Base-by-base conservation (phyloP, 208 protist genomes). In the Herpetomonas samuelpessoai region DNA sequence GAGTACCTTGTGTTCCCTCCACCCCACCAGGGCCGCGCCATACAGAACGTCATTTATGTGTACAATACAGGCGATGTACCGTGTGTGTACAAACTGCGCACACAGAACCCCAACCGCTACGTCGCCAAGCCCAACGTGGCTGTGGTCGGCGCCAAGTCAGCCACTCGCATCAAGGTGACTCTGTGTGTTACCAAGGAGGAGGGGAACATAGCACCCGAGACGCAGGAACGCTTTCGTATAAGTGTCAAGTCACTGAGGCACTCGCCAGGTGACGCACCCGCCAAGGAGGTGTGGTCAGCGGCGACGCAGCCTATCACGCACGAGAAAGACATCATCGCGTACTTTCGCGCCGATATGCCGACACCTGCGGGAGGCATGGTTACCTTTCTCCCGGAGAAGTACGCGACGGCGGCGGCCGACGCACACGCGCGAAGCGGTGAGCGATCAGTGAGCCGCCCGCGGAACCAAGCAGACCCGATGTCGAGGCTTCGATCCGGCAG, bases 81-180 rank as follows among this genome's bases (percentile, higher is more conserved):
- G 21, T 84, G 79, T 50, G 68, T 89, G 2, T 92, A 80, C 57
- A 92, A 92, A 58, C 65, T 92, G 47, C 73, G 71, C 31, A 72
- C 71, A 38, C 71, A 78, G 45, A 80, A 81, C 56, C 86, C 86
- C 4, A 55, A 72, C 52, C 74, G 79, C 7, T 92, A 87, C 69
- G 71, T 85, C n/a, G 83, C 70, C 12, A 83, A 81, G 67, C 86
- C 81, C 30, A 79, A 76, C 57, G 71, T 75, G 14, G 81, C 77
- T 16, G 53, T 83, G 1, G 54, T 89, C 30, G 64, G 68, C 1
- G 68, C 86, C 0, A 62, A 74, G 41, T 78, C 71, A 2, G 79
- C 76, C 39, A 72, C 71, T 3, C 79, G 79, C 38, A 67, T 86
- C 21, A 71, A 68, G 21, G 72, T 88, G 14, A 86, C 78, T 10